Evolutionary conservation across 495 filamentous ascomycete species (phyloP).

Genomic region (Arthonia radiata): DNA sequence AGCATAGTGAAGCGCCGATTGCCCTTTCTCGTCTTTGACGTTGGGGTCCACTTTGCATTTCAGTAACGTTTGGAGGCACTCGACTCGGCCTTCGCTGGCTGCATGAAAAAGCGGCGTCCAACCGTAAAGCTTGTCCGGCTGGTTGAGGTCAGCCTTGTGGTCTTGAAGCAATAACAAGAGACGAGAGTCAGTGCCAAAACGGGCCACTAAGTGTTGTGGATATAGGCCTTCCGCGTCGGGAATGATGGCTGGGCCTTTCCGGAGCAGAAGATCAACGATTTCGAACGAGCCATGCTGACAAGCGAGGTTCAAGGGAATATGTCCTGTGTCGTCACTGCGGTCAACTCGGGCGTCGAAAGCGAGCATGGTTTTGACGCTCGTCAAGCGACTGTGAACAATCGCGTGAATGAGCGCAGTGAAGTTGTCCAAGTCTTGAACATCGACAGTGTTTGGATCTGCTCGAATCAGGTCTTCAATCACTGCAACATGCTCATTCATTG

Average conservation of each 20-base stretch:
- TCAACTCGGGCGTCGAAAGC: conserved; percentile 50
- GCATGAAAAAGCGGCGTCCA: conserved; percentile 96
- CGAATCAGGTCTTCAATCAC: conserved; percentile 53
- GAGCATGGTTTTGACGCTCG: conserved; percentile 55
- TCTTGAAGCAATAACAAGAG: conserved; percentile 55
- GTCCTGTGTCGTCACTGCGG: conserved; percentile 48
- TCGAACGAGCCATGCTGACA: conserved; percentile 71
- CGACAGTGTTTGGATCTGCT: conserved; percentile 37
- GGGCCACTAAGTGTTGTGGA: conserved; percentile 90
- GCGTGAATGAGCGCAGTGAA: conserved; percentile 89
- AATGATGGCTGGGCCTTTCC: conserved; percentile 48
- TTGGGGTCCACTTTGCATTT: conserved; percentile 47
- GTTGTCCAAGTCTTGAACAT: conserved; percentile 83
- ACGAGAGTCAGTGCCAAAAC: conserved; percentile 58
- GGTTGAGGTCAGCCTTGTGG: conserved; percentile 78
- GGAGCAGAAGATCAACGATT: conserved; percentile 63
- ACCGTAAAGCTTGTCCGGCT: conserved; percentile 81
- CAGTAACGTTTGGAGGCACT: conserved; percentile 57
- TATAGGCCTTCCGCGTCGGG: conserved; percentile 90
- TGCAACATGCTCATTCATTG: conserved; percentile 71
- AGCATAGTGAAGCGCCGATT: conserved; percentile 93
- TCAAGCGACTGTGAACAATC: conserved; percentile 60
- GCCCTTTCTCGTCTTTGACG: conserved; percentile 68
- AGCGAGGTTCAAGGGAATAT: conserved; percentile 80
- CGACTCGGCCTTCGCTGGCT: conserved; percentile 83